phyloP scores from a whole-genome alignment of 2,329 filamentous ascomycete genomes.

The Gliomastix tumulicola region DNA sequence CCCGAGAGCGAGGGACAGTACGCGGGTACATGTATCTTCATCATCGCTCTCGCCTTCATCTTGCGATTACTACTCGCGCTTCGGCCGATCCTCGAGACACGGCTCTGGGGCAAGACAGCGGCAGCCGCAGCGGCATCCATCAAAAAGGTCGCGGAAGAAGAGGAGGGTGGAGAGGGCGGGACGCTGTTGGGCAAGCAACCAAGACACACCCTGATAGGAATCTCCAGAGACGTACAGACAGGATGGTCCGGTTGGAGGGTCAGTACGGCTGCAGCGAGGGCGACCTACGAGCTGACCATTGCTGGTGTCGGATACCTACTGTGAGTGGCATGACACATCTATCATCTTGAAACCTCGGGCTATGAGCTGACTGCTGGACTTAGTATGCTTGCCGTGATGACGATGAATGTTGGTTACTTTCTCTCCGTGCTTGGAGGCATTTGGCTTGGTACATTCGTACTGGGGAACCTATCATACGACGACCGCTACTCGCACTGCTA shows the following conservation, averaged over 20 bases:
- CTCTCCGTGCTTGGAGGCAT: conserved; percentile 61
- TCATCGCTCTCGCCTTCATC: conserved; percentile 62
- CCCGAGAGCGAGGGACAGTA: conserved; percentile 61
- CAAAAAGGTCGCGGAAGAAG: conserved; percentile 1
- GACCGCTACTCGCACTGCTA: too few species aligned
- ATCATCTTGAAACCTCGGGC: too few species aligned
- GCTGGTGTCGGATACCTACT: conserved; percentile 68
- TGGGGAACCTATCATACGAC: conserved; percentile 35
- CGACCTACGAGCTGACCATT: conserved; percentile 32
- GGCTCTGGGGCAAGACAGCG: conserved; percentile 1
- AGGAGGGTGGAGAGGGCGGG: too few species aligned
- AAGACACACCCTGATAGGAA: not conserved
- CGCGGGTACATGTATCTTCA: conserved; percentile 78
- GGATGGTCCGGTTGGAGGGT: conserved; percentile 9
- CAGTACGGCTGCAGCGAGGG: conserved; percentile 6
- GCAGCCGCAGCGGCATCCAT: not conserved
- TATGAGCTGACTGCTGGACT: too few species aligned
- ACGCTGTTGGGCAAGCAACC: not conserved
- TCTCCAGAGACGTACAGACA: conserved; percentile 2
- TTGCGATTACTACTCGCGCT: conserved; percentile 62
- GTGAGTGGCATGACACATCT: conserved; percentile 47
- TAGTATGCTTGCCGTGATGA: conserved; percentile 82
- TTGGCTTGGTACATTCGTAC: conserved; percentile 68
- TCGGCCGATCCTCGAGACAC: conserved; percentile 19
- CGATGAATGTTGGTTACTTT: conserved; percentile 71